These are phyloP conservation scores for Halenospora varia DNA, from an alignment of 495 filamentous ascomycete genomes.

Conservation along the genomic window DNA sequence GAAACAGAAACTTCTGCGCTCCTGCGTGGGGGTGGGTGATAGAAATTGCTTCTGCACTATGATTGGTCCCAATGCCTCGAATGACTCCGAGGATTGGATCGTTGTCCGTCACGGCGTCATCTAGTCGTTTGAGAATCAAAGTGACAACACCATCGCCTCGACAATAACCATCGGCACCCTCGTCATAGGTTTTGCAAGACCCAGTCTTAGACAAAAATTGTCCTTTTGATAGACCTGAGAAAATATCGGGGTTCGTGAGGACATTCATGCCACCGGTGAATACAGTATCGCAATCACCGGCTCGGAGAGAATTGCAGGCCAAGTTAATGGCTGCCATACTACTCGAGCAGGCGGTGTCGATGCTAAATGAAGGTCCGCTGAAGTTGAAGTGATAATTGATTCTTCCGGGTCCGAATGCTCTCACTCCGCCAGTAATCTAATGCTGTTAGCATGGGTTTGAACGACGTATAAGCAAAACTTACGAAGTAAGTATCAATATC, in stretches of 20 bases:
- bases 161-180: conserved; percentile 72
- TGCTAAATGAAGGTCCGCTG: conserved; percentile 59
- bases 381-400: conserved; percentile 54
- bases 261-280: conserved; percentile 35
- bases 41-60: conserved; percentile 69
- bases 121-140: conserved; percentile 68
- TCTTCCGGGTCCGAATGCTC: conserved; percentile 84
- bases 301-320: conserved; percentile 76
- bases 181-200: conserved; percentile 61
- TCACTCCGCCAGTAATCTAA: conserved; percentile 82
- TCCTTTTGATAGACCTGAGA: conserved; percentile 37
- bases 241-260: conserved; percentile 51
- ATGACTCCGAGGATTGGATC: conserved; percentile 70
- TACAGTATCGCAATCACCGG: conserved; percentile 41
- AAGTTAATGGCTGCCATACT: conserved; percentile 59
- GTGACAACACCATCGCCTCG: conserved; percentile 69
- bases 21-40: conserved; percentile 46
- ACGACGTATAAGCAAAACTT: background rate
- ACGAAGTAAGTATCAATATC: conserved; percentile 86
- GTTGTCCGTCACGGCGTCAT: conserved; percentile 69
- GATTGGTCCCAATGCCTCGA: conserved; percentile 68
- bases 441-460: conserved; percentile 38
- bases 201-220: conserved; percentile 39
- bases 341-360: conserved; percentile 87
- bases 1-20: conserved; percentile 55